Evolutionary conservation across 75 land plant genomes (phyloP).

Genomic region (Picea glauca): DNA sequence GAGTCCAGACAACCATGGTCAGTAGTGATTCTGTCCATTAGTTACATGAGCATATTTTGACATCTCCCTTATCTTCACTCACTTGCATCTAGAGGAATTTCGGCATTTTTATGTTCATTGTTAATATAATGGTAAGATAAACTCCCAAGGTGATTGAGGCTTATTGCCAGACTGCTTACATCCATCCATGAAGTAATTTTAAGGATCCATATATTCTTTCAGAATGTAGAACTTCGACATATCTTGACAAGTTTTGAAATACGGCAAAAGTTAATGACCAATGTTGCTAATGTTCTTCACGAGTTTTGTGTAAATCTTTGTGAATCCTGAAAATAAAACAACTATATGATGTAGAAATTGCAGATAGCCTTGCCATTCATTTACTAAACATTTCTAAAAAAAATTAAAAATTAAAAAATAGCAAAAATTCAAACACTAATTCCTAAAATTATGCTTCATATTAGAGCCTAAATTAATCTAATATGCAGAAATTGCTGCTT

Average conservation of each 20-base stretch:
- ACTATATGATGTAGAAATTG: not conserved
- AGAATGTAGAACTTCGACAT: not conserved
- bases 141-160: not conserved
- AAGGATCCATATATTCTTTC: not conserved
- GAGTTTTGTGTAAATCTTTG: not conserved
- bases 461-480: not conserved
- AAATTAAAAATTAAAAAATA: not conserved
- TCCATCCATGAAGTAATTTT: not conserved
- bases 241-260: not conserved
- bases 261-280: not conserved
- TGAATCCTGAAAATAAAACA: not conserved
- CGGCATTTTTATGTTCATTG: not conserved
- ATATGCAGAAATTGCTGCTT: not conserved
- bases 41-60: not conserved
- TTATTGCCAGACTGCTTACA: not conserved
- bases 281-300: not conserved
- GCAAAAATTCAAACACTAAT: not conserved
- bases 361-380: not conserved
- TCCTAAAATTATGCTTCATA: not conserved
- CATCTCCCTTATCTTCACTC: not conserved
- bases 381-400: not conserved
- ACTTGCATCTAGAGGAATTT: not conserved
- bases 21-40: not conserved
- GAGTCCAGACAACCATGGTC: constrained; percentile 8
- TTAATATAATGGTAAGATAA: not conserved